Base-by-base conservation (phyloP, 148 eudicot genomes). In the Tetragonia tetragonoides region DNA sequence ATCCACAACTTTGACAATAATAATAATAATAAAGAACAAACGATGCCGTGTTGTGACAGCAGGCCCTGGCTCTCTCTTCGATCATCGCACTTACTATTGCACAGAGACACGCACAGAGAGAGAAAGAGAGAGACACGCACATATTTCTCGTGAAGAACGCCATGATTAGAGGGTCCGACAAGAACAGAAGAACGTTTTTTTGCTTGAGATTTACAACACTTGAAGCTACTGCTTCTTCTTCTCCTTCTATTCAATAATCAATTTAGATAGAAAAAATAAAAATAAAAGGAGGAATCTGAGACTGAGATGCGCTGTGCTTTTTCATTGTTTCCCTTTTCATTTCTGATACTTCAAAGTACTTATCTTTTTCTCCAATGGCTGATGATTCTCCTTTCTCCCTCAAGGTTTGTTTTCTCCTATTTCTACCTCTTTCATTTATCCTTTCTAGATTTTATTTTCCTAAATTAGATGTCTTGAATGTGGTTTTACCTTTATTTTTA, bases 311-410 rank as follows among this genome's bases (percentile, higher is more conserved):
- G 28, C 72, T 23, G n/a, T 78, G 70, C 34, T 69, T 17, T 42
- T 57, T 72, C 61, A 41, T 57, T 51, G 42, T 42, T 68, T 80
- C 37, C 46, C 28, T 21, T 60, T 60, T 28, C 28, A 20, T 74
- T 37, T 49, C 60, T 14, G 37, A 49, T 8, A 49, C 70, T 77
- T 73, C 53, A 21, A 3, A n/a, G 28, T 15, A 40, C 10, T 61
- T 21, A 56, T 60, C 47, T 37, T 72, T 28, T 34, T 72, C 75
- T 38, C 21, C 63, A 51, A 89, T 89, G 93, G 82, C 81, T 14
- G 87, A 87, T 37, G 82, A 74, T 83, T 86, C 82, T 75, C 75
- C 83, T 69, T 49, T 80, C 66, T 67, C 83, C 71, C 18, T 65
- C 46, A 84, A 79, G 88, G 90, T 89, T 44, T 23, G 57, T 40